Evolutionary conservation across 1,284 basidiomycete genomes (phyloP).

Genomic region (Inonotus obliquus): DNA sequence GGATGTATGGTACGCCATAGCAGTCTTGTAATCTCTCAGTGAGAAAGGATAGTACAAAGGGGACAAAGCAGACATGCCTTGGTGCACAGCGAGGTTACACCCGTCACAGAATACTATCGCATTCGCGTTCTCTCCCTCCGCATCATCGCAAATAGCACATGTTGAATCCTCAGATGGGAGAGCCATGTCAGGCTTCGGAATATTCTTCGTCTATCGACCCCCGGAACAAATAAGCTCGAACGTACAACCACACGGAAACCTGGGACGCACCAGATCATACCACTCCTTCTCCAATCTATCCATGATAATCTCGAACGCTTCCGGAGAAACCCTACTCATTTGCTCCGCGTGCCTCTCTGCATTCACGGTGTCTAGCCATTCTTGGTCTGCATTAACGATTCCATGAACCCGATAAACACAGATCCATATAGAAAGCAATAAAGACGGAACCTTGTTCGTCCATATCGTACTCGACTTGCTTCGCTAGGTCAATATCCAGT

Average conservation of each 20-base stretch:
- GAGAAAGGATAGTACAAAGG: not conserved
- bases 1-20: slow-evolving; percentile 99
- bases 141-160: slow-evolving; percentile 96
- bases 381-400: slow-evolving; percentile 60
- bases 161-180: slow-evolving; percentile 91
- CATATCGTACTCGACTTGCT: slow-evolving; percentile 99
- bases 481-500: slow-evolving; percentile 85
- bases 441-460: slow-evolving; percentile 87
- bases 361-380: slow-evolving; percentile 92
- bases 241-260: not conserved
- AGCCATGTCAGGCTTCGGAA: slow-evolving; percentile 79
- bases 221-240: not conserved
- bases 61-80: slow-evolving; percentile 52
- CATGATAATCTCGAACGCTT: slow-evolving; percentile 95
- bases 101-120: slow-evolving; percentile 99
- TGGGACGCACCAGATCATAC: slow-evolving; percentile 79
- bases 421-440: no score
- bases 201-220: slow-evolving; percentile 74
- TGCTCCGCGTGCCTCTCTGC: slow-evolving; percentile 77
- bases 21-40: slow-evolving; percentile 59
- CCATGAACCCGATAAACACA: not conserved
- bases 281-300: slow-evolving; percentile 98
- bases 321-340: slow-evolving; percentile 71
- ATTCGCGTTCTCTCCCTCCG: slow-evolving; percentile 97
- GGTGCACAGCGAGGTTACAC: slow-evolving; percentile 97